Percentiles rank a stretch among this genome's conserved stretches.
Evolutionary conservation across 768 basidiomycete genomes (phyloP).

Genomic region (Mycena vulgaris): DNA sequence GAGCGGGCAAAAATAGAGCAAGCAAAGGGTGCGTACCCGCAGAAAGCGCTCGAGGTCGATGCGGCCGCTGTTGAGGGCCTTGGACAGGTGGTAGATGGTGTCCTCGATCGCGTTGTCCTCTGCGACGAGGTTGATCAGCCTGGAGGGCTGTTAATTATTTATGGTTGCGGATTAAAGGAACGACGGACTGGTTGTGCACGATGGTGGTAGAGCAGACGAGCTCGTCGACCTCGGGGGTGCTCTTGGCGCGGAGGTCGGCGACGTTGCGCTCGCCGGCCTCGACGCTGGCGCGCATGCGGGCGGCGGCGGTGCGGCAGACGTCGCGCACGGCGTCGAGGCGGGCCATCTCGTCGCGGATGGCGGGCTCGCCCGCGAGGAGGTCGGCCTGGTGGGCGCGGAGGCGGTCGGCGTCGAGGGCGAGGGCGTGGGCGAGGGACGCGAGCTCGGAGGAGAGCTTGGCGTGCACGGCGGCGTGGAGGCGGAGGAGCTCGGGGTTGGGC

Average conservation of each 20-base stretch:
- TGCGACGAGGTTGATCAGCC: conserved; percentile 96
- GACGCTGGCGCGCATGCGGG: conserved; percentile 75
- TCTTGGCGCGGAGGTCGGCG: conserved; percentile 82
- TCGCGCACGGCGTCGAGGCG: conserved; percentile 93
- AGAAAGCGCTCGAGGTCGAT: conserved; percentile 96
- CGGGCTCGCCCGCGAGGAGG: conserved; percentile 91
- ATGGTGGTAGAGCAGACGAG: conserved; percentile 96
- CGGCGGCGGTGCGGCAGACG: conserved; percentile 87
- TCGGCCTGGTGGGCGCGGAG: conserved; percentile 87
- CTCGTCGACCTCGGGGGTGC: conserved; percentile 96
- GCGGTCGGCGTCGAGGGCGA: conserved; percentile 78
- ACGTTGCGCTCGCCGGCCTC: conserved; percentile 80
- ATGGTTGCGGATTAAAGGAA: conserved; percentile 17
- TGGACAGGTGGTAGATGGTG: conserved; percentile 96
- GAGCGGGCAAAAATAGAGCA: conserved; percentile 26
- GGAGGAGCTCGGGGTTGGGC: conserved; percentile 91
- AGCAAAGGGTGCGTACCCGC: conserved; percentile 69
- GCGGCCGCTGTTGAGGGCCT: conserved; percentile 91
- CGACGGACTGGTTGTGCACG: conserved; percentile 93
- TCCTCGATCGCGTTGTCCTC: conserved; percentile 99
- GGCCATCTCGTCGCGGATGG: conserved; percentile 96
- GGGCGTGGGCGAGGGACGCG: conserved; percentile 75
- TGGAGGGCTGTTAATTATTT: conserved; percentile 48
- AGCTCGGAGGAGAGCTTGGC: conserved; percentile 82
- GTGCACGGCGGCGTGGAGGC: conserved; percentile 83